These are phyloP conservation scores for Colletotrichum nymphaeae DNA, from an alignment of 2,329 filamentous ascomycete species.

Conservation along the genomic window DNA sequence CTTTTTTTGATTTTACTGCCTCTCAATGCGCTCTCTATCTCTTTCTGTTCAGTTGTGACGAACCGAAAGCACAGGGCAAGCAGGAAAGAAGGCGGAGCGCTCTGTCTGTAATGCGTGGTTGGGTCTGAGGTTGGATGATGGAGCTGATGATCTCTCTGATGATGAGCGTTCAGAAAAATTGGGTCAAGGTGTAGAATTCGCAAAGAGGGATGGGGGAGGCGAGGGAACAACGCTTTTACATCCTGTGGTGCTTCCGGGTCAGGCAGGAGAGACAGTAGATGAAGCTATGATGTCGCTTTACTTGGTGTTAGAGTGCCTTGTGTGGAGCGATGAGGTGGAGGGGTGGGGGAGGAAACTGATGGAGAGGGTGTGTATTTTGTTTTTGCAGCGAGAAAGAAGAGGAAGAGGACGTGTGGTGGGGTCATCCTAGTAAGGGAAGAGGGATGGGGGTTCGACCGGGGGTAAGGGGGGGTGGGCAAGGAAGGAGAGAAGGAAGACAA, in stretches of 20 bases:
- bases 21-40: neutral
- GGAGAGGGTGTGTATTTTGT: neutral
- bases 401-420: constrained; percentile 27
- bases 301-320: constrained; percentile 32
- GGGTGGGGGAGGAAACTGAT: neutral
- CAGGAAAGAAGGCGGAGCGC: constrained; percentile 29
- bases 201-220: constrained; percentile 32
- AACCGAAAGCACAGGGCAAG: constrained; percentile 23
- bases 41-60: neutral
- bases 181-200: constrained; percentile 27
- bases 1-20: neutral
- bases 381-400: constrained; percentile 1
- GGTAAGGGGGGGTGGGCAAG: neutral
- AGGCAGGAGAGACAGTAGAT: constrained; percentile 35
- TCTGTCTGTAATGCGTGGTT: constrained; percentile 17
- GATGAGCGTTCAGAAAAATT: constrained; percentile 34
- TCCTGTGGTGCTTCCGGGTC: constrained; percentile 35
- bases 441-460: constrained; percentile 23
- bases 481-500: neutral
- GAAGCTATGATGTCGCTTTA: constrained; percentile 39
- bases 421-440: constrained; percentile 14
- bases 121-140: constrained; percentile 33
- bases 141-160: constrained; percentile 35
- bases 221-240: constrained; percentile 39
- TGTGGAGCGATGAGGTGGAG: constrained; percentile 32